phyloP scores from a whole-genome alignment of 345 rosid genomes.

The Citrus inodora region DNA sequence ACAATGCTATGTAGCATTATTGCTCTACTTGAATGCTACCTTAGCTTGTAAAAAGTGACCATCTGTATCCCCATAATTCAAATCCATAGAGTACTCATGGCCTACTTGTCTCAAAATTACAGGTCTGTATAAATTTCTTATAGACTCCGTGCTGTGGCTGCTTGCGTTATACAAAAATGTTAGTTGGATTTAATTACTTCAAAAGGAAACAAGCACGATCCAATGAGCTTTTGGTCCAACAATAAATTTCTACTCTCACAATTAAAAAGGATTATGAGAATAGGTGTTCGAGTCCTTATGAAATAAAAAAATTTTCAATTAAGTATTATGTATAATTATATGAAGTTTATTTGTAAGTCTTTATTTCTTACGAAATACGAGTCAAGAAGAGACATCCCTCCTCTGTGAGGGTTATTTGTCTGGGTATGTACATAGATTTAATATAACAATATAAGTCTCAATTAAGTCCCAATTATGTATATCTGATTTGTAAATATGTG shows the following conservation, averaged over 20 bases:
- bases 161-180: background rate
- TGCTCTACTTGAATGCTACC: conserved; percentile 22
- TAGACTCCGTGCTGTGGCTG: background rate
- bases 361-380: rapidly evolving
- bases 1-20: conserved; percentile 11
- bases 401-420: rapidly evolving
- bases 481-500: no score
- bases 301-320: no score
- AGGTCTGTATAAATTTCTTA: background rate
- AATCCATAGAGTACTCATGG: background rate
- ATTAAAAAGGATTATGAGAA: rapidly evolving
- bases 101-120: background rate
- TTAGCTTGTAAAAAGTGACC: background rate
- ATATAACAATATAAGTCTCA: no score
- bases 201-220: background rate
- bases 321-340: rapidly evolving
- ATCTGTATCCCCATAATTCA: background rate
- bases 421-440: rapidly evolving
- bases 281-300: rapidly evolving
- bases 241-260: rapidly evolving
- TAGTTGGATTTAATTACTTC: background rate
- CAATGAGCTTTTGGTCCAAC: no score
- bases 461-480: rapidly evolving
- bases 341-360: no score
- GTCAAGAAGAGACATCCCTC: no score